These are phyloP conservation scores for Raddia guianensis DNA, from an alignment of 176 grass and related monocot species.

Conservation along the genomic window DNA sequence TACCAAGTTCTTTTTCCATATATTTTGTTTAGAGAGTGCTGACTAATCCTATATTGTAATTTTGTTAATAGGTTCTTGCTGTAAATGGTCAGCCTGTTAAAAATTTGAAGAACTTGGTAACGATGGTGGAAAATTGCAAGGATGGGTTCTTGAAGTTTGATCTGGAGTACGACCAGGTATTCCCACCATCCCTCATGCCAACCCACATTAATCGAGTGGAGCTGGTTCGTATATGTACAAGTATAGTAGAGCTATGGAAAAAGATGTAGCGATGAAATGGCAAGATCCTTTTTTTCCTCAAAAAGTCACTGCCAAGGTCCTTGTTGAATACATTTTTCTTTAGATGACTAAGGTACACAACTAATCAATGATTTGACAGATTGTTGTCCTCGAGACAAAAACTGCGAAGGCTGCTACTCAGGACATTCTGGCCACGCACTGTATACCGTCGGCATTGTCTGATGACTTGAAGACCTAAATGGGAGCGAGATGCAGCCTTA, in stretches of 20 bases:
- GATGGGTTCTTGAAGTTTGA: constrained; percentile 96
- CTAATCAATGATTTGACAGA: constrained; percentile 58
- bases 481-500: background rate
- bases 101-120: constrained; percentile 79
- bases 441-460: constrained; percentile 89
- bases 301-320: background rate
- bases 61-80: constrained; percentile 61
- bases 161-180: constrained; percentile 95
- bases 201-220: background rate
- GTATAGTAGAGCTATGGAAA: background rate
- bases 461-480: constrained; percentile 80
- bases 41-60: constrained; percentile 16
- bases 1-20: background rate
- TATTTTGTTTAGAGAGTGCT: constrained; percentile 2
- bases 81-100: constrained; percentile 89
- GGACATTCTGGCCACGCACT: constrained; percentile 85
- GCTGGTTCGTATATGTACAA: background rate
- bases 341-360: constrained; percentile 6
- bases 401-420: constrained; percentile 90
- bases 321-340: constrained; percentile 15
- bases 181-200: background rate
- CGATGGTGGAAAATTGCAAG: constrained; percentile 81
- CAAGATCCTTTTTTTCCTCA: background rate
- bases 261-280: background rate
- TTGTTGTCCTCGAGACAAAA: constrained; percentile 86